phyloP scores from a whole-genome alignment of 192 early-diverging fungal species.

The Phycomyces nitens region DNA sequence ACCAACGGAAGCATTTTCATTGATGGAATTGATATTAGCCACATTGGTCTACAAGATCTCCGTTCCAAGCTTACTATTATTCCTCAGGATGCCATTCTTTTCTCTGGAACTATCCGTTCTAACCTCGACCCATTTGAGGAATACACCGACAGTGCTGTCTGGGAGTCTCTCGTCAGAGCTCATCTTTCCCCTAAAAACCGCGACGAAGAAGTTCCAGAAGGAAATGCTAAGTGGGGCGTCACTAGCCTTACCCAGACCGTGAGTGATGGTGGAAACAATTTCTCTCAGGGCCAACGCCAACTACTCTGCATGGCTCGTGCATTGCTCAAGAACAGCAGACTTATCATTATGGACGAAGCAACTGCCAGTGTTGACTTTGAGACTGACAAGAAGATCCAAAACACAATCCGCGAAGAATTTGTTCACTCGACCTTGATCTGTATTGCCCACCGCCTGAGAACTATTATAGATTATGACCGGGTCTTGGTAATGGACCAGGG shows the following conservation, averaged over 20 bases:
- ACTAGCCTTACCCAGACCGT: slow-evolving; percentile 69
- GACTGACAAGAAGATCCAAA: slow-evolving; percentile 83
- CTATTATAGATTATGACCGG: slow-evolving; percentile 81
- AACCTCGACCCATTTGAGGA: slow-evolving; percentile 81
- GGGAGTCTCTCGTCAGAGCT: slow-evolving; percentile 72
- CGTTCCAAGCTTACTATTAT: slow-evolving; percentile 69
- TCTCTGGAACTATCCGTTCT: slow-evolving; percentile 63
- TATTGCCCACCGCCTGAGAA: slow-evolving; percentile 86
- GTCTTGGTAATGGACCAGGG: slow-evolving; percentile 81
- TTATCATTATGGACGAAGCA: slow-evolving; percentile 85
- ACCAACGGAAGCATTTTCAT: slow-evolving; percentile 64
- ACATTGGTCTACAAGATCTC: slow-evolving; percentile 68
- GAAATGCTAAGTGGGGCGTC: slow-evolving; percentile 42
- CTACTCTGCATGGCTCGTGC: slow-evolving; percentile 72
- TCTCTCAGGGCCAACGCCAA: slow-evolving; percentile 75
- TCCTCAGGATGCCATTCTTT: slow-evolving; percentile 74
- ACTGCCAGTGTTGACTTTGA: slow-evolving; percentile 86
- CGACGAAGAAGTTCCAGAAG: slow-evolving; percentile 2
- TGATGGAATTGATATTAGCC: slow-evolving; percentile 75
- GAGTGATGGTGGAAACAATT: slow-evolving; percentile 73
- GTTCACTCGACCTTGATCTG: slow-evolving; percentile 71
- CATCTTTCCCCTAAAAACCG: slow-evolving; percentile 47
- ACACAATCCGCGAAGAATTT: slow-evolving; percentile 72
- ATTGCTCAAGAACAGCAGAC: slow-evolving; percentile 55
- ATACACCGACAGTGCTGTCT: slow-evolving; percentile 63